Evolutionary conservation across 352 stramenopile genomes (phyloP), one percentile per base, ranked within the genome.

Genomic region (Pythium scleroteichum): DNA sequence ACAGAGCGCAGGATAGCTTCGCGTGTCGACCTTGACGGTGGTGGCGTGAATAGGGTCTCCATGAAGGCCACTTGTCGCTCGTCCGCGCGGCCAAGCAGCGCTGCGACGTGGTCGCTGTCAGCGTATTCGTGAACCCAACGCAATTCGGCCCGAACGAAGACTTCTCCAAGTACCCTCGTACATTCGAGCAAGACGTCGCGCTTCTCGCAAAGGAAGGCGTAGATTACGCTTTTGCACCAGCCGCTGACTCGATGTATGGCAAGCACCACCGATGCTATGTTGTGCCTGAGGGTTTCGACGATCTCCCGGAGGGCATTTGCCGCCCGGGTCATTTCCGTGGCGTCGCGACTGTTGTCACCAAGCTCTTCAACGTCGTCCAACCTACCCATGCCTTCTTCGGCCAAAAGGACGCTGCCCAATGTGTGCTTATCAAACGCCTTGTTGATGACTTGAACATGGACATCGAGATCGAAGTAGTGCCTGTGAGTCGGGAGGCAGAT

Each of bases 61-160:
- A 99, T 74, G 92, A 94, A 49, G 98, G 95, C n/a, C 92, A 98
- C 70, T 59, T 98, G 64, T 89, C 84, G 46, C 77, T 99, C 23
- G 86, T 98, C 38, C 74, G 85, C 48, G 73, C 95, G 62, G 96
- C 97, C 32, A 82, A 85, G 45, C 57, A 68, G 24, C 68, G 97
- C 47, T 99, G 97, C 70, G 96, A 99, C 75, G 72, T 98, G 20
- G 90, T 98, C 2, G 82, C 98, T 9, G 89, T 85, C 20, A 99
- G 92, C 38, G 93, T 99, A 39, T 99, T 99, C 73, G 98, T 99
- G 14, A 99, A 99, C 73, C 97, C 97, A 38, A 96, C 95, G 32
- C 97, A 99, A 75, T 99, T 99, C 79, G 96, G 89, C 13, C 91
- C 95, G 13, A 92, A 95, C 48, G 98, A 99, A 73, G 98, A 99